Conservation (phyloP, 495 filamentous ascomycete species). For the Saxophila tyrrhenica region DNA sequence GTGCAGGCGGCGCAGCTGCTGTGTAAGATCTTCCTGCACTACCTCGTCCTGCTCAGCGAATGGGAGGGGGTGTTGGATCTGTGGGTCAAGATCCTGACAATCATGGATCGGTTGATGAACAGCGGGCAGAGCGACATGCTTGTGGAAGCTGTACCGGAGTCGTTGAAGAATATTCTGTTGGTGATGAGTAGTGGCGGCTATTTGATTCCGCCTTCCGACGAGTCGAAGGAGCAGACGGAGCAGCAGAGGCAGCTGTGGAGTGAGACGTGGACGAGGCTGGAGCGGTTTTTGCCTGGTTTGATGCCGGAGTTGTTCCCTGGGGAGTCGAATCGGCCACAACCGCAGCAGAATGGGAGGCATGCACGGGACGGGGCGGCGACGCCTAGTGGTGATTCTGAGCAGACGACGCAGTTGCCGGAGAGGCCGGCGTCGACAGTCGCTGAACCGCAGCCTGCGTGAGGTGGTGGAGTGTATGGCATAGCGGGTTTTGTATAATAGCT, state of each 20-base stretch:
- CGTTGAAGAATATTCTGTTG: constrained; percentile 88
- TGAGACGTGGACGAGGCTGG: constrained; percentile 79
- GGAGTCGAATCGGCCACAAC: constrained; percentile 3
- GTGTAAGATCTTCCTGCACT: constrained; percentile 92
- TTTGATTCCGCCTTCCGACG: constrained; percentile 39
- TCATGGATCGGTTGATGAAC: constrained; percentile 94
- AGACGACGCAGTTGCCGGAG: background rate
- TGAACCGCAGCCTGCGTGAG: constrained; percentile 10
- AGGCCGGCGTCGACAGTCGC: constrained; percentile 3
- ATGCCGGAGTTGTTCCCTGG: constrained; percentile 36
- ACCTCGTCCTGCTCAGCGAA: constrained; percentile 70
- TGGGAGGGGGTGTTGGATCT: constrained; percentile 88
- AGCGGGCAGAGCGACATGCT: constrained; percentile 44
- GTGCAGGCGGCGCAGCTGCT: constrained; percentile 84
- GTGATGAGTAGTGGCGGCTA: constrained; percentile 90
- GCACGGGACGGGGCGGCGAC: background rate
- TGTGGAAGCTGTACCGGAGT: constrained; percentile 93
- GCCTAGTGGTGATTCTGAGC: background rate
- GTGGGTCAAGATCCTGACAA: constrained; percentile 85
- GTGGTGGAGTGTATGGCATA: background rate
- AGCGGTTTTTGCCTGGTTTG: constrained; percentile 78
- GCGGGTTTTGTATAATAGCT: background rate
- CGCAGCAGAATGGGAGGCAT: background rate
- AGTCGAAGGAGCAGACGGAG: constrained; percentile 30
- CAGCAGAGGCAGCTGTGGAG: constrained; percentile 53